Evolutionary conservation across 768 basidiomycete species (phyloP).

Genomic region (Dacryopinax spathularia): DNA sequence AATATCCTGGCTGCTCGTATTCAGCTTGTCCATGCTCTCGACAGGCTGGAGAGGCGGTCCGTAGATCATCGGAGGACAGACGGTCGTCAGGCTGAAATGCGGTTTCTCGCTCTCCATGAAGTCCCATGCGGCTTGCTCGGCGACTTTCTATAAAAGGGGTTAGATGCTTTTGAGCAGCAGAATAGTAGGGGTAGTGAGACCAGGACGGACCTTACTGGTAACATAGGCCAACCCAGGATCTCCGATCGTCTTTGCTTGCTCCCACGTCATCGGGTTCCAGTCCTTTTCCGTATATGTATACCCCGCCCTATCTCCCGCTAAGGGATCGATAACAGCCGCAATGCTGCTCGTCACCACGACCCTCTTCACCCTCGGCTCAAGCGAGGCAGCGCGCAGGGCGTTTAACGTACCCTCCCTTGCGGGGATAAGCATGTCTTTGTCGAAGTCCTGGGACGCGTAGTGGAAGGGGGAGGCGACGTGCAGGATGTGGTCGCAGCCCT

Average conservation of each 20-base stretch:
- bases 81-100: conserved; percentile 11
- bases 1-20: neutral
- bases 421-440: conserved; percentile 13
- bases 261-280: neutral
- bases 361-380: neutral
- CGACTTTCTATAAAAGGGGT: neutral
- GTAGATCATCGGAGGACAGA: conserved; percentile 9
- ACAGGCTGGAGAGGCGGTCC: conserved; percentile 8
- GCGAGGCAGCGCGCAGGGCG: conserved; percentile 12
- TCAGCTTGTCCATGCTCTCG: neutral
- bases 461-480: neutral
- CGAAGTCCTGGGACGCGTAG: neutral
- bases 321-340: neutral
- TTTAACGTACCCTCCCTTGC: conserved; percentile 14
- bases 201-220: too few species aligned
- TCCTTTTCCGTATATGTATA: conserved; percentile 8
- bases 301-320: neutral
- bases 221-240: neutral
- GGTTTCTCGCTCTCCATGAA: conserved; percentile 9
- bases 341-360: neutral
- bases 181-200: neutral
- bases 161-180: too few species aligned
- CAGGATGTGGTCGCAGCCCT: neutral
- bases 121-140: conserved; percentile 15
- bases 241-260: neutral